Base-by-base conservation (phyloP, 2,329 filamentous ascomycete species). In the Fusarium sp. region DNA sequence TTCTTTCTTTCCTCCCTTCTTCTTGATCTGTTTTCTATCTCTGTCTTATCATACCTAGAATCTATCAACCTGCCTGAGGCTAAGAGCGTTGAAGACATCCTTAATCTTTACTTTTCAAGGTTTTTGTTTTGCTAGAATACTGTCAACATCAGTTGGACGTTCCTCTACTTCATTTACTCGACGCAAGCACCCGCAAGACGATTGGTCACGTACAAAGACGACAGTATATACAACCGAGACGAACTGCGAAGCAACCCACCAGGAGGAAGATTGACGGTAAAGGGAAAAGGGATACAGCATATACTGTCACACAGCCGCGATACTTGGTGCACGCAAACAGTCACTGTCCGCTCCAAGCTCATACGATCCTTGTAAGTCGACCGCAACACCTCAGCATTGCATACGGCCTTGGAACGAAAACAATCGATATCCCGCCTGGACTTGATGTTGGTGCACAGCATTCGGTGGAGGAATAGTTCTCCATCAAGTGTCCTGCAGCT, bases 401-500 rank as follows among this genome's bases (percentile, higher is more conserved):
- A 43, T 53, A 43, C 53, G 32, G 55, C 46, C 49, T 52, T 48
- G 44, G 43, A 34, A 57, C 43, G 24, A 41, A 52, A 41, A n/a
- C 24, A 52, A 52, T 27, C 30, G 49, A 41, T n/a, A 25, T 15
- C n/a, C 30, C 48, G 9, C 24, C 18, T 41, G 24, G 24, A 43
- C 24, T 27, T 43, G 13, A 20, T 12, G 24, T 62, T 71, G 63
- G 58, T 48, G 54, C 53, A 67, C 74, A 70, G 51, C 48, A 58
- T 65, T 56, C 62, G 56, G 61, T 41, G 51, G 66, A 62, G 63
- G 52, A 60, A 65, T 64, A 63, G 64, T 65, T 64, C 64, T 58
- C 70, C 75, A 59, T 69, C 73, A 65, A 69, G 55, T 65, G 57
- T 34, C 45, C 73, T 77, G 76, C 75, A 75, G 61, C 68, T 66